Base-by-base conservation (phyloP, 495 filamentous ascomycete genomes). In the Oleoguttula mirabilis region DNA sequence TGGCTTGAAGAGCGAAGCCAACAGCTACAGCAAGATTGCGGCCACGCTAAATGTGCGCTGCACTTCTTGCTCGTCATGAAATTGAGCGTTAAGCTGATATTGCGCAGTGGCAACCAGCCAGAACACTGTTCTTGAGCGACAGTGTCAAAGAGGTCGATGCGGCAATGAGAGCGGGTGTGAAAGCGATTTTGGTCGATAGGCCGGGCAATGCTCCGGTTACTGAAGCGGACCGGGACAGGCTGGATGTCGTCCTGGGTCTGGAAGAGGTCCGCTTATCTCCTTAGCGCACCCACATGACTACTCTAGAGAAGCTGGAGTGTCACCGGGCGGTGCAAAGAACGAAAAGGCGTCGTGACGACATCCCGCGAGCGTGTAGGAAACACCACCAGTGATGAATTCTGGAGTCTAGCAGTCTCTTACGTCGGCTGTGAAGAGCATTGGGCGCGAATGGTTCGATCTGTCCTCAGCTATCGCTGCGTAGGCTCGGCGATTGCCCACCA, bases 401-500 rank as follows among this genome's bases (percentile, higher is more conserved):
- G n/a, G n/a, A n/a, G n/a, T n/a, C n/a, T n/a, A n/a, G n/a, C n/a
- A n/a, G n/a, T n/a, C n/a, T n/a, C n/a, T n/a, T n/a, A n/a, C n/a
- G n/a, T n/a, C n/a, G n/a, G n/a, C n/a, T n/a, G n/a, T n/a, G n/a
- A n/a, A n/a, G n/a, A n/a, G n/a, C n/a, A n/a, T n/a, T n/a, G n/a
- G n/a, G n/a, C n/a, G n/a, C n/a, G n/a, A n/a, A n/a, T n/a, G n/a
- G n/a, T n/a, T n/a, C n/a, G n/a, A n/a, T n/a, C n/a, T n/a, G n/a
- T n/a, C n/a, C n/a, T n/a, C n/a, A n/a, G n/a, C n/a, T n/a, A n/a
- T n/a, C n/a, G n/a, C n/a, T n/a, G n/a, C n/a, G n/a, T n/a, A n/a
- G n/a, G n/a, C n/a, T 28, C 32, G 20, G 69, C 72, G 35, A 85
- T 79, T 24, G 72, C 84, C 88, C 90, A 98, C 90, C 90, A 96